These are phyloP conservation scores for Spathaspora passalidarum DNA, from an alignment of 805 yeast species.

Conservation along the genomic window DNA sequence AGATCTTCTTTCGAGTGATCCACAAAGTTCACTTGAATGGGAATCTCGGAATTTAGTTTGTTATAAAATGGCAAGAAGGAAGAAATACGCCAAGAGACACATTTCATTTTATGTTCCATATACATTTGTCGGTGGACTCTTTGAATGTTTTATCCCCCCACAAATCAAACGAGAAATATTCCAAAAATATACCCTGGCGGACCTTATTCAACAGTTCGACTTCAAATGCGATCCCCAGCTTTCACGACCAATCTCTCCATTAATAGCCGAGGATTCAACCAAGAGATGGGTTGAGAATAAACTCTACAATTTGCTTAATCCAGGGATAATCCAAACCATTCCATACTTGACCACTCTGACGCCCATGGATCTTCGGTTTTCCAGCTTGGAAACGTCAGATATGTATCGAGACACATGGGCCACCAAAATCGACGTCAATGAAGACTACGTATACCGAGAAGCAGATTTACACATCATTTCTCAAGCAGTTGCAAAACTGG, in stretches of 20 bases:
- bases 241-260: slow-evolving; percentile 50
- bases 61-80: slow-evolving; percentile 55
- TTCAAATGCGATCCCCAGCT: slow-evolving; percentile 32
- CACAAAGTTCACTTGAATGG: slow-evolving; percentile 21
- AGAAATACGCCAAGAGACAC: slow-evolving; percentile 46
- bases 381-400: slow-evolving; percentile 27
- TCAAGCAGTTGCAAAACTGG: slow-evolving; percentile 20
- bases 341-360: slow-evolving; percentile 60
- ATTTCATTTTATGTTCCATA: slow-evolving; percentile 50
- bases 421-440: slow-evolving; percentile 45
- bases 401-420: slow-evolving; percentile 43
- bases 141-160: slow-evolving; percentile 42
- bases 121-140: slow-evolving; percentile 64
- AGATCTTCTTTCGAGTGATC: slow-evolving; percentile 15
- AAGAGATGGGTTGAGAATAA: slow-evolving; percentile 42
- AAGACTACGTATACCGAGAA: slow-evolving; percentile 41
- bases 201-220: slow-evolving; percentile 15
- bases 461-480: slow-evolving; percentile 35
- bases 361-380: slow-evolving; percentile 32
- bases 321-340: slow-evolving; percentile 41
- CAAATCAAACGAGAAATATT: slow-evolving; percentile 20
- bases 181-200: slow-evolving; percentile 12
- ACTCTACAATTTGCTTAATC: slow-evolving; percentile 15
- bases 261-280: slow-evolving; percentile 55
- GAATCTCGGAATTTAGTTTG: slow-evolving; percentile 37